phyloP scores from a whole-genome alignment of 495 filamentous ascomycete species.

The Immersiella caudata region DNA sequence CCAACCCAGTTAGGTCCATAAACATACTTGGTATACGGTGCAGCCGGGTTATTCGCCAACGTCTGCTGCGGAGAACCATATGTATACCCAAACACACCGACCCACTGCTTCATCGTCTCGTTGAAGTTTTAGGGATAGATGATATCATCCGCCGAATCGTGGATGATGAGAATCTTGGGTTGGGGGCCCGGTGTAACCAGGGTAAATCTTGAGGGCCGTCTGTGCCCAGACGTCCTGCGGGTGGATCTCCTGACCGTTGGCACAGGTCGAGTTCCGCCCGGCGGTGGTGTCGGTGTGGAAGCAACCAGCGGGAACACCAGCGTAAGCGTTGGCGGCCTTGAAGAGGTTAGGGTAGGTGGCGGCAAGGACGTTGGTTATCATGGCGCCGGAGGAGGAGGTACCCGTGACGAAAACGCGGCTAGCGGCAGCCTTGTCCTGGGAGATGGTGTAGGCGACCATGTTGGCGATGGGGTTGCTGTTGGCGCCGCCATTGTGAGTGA shows the following conservation, averaged over 20 bases:
- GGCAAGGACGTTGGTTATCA: conserved; percentile 57
- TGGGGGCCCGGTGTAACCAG: conserved; percentile 52
- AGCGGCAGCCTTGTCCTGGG: conserved; percentile 52
- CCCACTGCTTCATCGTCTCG: conserved; percentile 59
- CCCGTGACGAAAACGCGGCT: conserved; percentile 56
- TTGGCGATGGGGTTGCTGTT: conserved; percentile 62
- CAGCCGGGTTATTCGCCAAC: conserved; percentile 32
- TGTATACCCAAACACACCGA: conserved; percentile 48
- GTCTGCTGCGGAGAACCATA: conserved; percentile 38
- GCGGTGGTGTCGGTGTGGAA: conserved; percentile 50
- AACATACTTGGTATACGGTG: conserved; percentile 47
- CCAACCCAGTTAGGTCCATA: conserved; percentile 51
- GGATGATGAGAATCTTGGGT: conserved; percentile 59
- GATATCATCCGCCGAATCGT: conserved; percentile 52
- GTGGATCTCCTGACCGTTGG: conserved; percentile 45
- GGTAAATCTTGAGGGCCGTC: conserved; percentile 51
- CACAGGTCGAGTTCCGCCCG: conserved; percentile 52
- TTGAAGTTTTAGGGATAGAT: conserved; percentile 54
- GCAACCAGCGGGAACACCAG: conserved; percentile 64
- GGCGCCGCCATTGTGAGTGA: conserved; percentile 61
- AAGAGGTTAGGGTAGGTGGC: conserved; percentile 62
- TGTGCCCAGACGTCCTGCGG: conserved; percentile 48
- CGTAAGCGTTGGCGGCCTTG: conserved; percentile 57
- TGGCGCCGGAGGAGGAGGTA: conserved; percentile 57
- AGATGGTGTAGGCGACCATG: conserved; percentile 60